phyloP scores from a whole-genome alignment of 1,284 basidiomycete species.

The Malassezia vespertilionis region DNA sequence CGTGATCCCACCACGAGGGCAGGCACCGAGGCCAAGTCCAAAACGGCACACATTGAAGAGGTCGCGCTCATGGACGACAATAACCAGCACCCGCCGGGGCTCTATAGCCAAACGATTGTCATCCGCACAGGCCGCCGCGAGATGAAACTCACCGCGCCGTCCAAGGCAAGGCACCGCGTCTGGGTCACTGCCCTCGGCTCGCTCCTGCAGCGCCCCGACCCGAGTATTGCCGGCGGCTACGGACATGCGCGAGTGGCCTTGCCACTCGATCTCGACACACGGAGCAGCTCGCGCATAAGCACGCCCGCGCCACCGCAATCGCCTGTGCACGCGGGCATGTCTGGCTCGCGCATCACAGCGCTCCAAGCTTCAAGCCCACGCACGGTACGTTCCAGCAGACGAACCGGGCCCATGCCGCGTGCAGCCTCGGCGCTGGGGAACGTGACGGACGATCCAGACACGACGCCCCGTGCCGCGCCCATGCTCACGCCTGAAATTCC shows the following conservation, averaged over 20 bases:
- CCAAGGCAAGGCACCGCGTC: constrained; percentile 85
- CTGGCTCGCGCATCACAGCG: too few relatives aligned
- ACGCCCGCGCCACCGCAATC: background rate
- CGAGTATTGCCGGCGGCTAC: background rate
- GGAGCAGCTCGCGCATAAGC: constrained; percentile 1
- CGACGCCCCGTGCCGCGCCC: too few relatives aligned
- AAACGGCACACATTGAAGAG: constrained; percentile 93
- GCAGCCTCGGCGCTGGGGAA: too few relatives aligned
- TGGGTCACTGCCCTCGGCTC: constrained; percentile 61
- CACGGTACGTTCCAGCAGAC: too few relatives aligned
- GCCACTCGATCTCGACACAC: constrained; percentile 14
- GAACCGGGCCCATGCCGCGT: too few relatives aligned
- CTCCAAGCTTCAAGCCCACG: too few relatives aligned
- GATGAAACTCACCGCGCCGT: constrained; percentile 92
- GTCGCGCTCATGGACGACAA: constrained; percentile 80
- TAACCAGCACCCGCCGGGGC: constrained; percentile 81
- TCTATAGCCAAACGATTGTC: constrained; percentile 83
- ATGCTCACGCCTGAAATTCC: too few relatives aligned
- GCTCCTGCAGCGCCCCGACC: constrained; percentile 23
- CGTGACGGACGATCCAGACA: too few relatives aligned
- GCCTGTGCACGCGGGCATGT: background rate
- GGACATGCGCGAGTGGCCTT: background rate
- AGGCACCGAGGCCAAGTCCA: constrained; percentile 80
- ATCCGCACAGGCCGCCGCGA: constrained; percentile 85
- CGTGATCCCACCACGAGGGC: constrained; percentile 79